phyloP scores from a whole-genome alignment of 148 eudicot species.

The Chenopodium berlandieri region DNA sequence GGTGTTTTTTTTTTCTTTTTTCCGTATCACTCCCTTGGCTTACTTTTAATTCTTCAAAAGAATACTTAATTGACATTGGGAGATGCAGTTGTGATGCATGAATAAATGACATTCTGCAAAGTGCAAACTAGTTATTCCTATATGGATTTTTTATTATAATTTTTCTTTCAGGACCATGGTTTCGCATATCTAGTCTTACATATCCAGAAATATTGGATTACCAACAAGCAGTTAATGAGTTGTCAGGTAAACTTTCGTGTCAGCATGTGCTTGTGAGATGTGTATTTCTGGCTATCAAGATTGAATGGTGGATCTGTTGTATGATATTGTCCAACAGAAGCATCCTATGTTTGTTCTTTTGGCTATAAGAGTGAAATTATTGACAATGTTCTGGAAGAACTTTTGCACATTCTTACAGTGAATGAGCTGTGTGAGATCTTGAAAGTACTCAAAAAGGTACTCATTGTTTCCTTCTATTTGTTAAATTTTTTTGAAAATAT shows the following conservation, averaged over 20 bases:
- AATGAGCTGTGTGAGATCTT: slow-evolving; percentile 65
- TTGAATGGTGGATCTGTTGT: slow-evolving; percentile 16
- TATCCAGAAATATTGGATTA: slow-evolving; percentile 72
- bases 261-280: not conserved
- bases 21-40: not conserved
- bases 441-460: slow-evolving; percentile 54
- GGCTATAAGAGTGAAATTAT: slow-evolving; percentile 35
- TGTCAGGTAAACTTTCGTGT: slow-evolving; percentile 47
- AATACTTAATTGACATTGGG: not conserved
- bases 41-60: not conserved
- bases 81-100: slow-evolving; percentile 5
- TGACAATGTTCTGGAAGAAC: slow-evolving; percentile 48
- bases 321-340: slow-evolving; percentile 45
- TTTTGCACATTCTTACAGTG: slow-evolving; percentile 64
- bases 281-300: slow-evolving; percentile 8
- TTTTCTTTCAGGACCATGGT: slow-evolving; percentile 78
- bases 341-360: slow-evolving; percentile 53
- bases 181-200: slow-evolving; percentile 63
- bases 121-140: not conserved
- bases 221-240: slow-evolving; percentile 46
- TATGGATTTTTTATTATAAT: not conserved
- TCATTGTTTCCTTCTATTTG: slow-evolving; percentile 11
- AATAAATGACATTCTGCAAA: not conserved
- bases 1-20: not conserved
- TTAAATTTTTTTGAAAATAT: no score